Percentiles rank a stretch among this genome's conserved stretches.
Conservation (phyloP, 345 rosid species). For the Salix arbutifolia region DNA sequence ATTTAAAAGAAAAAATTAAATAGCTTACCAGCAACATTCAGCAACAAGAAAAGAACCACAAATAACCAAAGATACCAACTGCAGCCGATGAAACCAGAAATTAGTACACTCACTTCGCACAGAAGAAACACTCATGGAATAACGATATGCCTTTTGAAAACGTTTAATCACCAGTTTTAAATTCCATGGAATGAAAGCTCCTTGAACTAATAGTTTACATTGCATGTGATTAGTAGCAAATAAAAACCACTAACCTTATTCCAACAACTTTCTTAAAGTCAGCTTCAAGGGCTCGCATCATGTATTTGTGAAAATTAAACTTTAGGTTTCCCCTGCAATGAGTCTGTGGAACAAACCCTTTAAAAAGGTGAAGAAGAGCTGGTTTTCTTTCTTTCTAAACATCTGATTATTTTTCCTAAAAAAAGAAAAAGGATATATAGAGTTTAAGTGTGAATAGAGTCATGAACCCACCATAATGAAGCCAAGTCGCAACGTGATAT, state of each 20-base stretch:
- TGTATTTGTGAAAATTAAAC: slow-evolving; percentile 77
- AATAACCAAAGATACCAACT: slow-evolving; percentile 98
- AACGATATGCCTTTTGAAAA: background rate
- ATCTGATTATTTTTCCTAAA: no score
- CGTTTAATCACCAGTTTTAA: background rate
- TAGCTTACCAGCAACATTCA: slow-evolving; percentile 70
- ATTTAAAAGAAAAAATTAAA: background rate
- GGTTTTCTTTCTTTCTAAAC: no score
- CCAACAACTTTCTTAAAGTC: slow-evolving; percentile 96
- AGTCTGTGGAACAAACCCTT: slow-evolving; percentile 37
- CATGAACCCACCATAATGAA: slow-evolving; percentile 57
- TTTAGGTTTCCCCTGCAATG: slow-evolving; percentile 71
- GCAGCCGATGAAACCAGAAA: slow-evolving; percentile 26
- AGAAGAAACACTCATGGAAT: background rate
- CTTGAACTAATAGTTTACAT: background rate
- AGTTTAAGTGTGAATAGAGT: background rate
- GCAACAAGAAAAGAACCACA: slow-evolving; percentile 75
- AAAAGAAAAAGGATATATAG: background rate
- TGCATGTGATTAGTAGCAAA: background rate
- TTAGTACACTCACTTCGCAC: background rate
- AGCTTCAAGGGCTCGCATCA: slow-evolving; percentile 84
- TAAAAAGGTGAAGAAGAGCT: background rate
- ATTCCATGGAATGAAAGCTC: background rate
- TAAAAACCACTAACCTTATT: slow-evolving; percentile 52
- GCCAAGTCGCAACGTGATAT: slow-evolving; percentile 67